Conservation (phyloP, 331 rosid genomes). For the Arachis monticola region DNA sequence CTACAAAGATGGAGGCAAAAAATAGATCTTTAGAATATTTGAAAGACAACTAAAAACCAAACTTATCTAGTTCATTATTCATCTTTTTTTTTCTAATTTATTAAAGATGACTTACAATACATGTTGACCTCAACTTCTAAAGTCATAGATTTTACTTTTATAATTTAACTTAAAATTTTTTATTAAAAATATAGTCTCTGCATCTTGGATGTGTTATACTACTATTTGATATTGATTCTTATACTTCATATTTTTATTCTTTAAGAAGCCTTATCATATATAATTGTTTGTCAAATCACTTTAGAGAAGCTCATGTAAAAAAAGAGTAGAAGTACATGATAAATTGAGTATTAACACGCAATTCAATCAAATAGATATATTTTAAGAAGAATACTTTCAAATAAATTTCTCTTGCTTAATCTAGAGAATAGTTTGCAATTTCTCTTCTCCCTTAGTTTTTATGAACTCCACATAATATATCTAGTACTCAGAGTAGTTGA, state of each 20-base stretch:
- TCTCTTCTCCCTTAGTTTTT: constrained; percentile 96
- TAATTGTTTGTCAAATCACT: constrained; percentile 19
- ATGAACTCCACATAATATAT: constrained; percentile 85
- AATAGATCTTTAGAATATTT: no score
- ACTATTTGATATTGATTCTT: background rate
- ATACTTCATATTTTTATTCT: constrained; percentile 19
- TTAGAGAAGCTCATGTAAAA: constrained; percentile 5
- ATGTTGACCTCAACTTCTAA: background rate
- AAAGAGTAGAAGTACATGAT: background rate
- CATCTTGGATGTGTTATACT: constrained; percentile 9
- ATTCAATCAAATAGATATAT: constrained; percentile 28
- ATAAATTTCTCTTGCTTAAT: constrained; percentile 76
- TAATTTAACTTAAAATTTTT: no score
- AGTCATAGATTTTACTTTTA: background rate
- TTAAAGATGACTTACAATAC: background rate
- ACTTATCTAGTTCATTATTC: background rate
- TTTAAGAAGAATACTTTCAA: constrained; percentile 63
- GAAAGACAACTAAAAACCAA: no score
- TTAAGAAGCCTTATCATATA: constrained; percentile 8
- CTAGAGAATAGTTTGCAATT: constrained; percentile 79
- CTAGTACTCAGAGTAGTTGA: constrained; percentile 92
- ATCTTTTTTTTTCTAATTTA: background rate
- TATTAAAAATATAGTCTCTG: no score
- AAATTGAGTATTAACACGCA: constrained; percentile 33
- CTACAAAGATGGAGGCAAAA: no score